Percentiles rank a stretch among this genome's conserved stretches.
phyloP scores from a whole-genome alignment of 2,329 filamentous ascomycete genomes.

The Aspergillus amoenus region DNA sequence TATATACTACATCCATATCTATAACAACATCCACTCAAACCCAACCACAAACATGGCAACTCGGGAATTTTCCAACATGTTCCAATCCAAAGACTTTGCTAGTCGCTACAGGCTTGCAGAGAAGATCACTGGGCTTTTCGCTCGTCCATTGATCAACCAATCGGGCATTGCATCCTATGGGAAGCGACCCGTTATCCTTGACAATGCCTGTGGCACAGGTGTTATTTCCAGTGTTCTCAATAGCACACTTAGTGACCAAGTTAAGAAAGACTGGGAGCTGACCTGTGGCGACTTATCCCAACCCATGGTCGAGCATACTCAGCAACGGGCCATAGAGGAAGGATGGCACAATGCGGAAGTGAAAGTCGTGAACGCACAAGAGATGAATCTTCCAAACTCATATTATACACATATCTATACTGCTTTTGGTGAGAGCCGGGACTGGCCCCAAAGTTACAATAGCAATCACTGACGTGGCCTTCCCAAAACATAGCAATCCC shows the following conservation, averaged over 20 bases:
- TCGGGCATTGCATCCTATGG: constrained; percentile 25
- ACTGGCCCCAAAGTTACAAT: not conserved
- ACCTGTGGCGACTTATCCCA: constrained; percentile 52
- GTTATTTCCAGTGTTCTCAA: constrained; percentile 50
- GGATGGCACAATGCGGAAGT: constrained; percentile 50
- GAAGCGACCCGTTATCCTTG: constrained; percentile 42
- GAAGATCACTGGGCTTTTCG: constrained; percentile 31
- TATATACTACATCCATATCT: not conserved
- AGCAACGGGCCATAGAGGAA: constrained; percentile 37
- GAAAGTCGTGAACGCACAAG: constrained; percentile 49
- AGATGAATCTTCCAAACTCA: constrained; percentile 40
- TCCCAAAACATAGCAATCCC: constrained; percentile 35
- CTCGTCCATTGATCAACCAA: constrained; percentile 28
- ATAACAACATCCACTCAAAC: not conserved
- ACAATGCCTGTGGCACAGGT: constrained; percentile 56
- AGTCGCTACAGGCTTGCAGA: constrained; percentile 30
- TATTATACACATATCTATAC: constrained; percentile 49
- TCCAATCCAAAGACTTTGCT: constrained; percentile 19
- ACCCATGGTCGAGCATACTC: constrained; percentile 44
- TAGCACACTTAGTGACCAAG: constrained; percentile 35
- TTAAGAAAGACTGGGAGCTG: constrained; percentile 47
- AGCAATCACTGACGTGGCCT: not conserved
- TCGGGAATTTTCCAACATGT: not conserved
- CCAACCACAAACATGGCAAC: not conserved
- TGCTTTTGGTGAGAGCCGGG: constrained; percentile 40